Conservation (phyloP, 768 basidiomycete species). For the Auricularia sp. region DNA sequence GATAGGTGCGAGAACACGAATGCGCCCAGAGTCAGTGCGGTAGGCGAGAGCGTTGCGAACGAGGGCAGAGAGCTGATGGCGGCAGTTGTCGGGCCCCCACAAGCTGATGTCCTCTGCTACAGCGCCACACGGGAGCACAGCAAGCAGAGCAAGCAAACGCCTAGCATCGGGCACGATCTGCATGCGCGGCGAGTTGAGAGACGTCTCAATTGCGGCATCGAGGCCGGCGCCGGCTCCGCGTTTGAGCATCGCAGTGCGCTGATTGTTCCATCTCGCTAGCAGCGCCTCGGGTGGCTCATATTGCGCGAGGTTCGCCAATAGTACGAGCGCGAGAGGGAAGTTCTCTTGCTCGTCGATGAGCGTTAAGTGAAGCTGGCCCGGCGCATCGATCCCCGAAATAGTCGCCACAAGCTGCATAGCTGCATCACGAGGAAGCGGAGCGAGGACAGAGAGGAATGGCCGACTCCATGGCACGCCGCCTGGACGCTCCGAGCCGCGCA, state of each 20-base stretch:
- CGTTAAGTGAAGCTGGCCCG: constrained; percentile 7
- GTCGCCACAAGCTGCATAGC: constrained; percentile 13
- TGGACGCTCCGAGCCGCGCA: constrained; percentile 17
- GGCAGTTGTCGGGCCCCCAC: constrained; percentile 8
- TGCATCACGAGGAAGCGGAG: constrained; percentile 11
- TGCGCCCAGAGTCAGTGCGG: constrained; percentile 10
- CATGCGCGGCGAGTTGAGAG: constrained; percentile 22
- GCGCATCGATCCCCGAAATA: constrained; percentile 13
- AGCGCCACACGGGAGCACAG: constrained; percentile 21
- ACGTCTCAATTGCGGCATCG: constrained; percentile 22
- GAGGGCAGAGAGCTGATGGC: constrained; percentile 9
- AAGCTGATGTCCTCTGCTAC: constrained; percentile 8
- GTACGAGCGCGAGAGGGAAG: constrained; percentile 14
- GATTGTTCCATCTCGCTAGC: constrained; percentile 11
- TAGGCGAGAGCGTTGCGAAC: constrained; percentile 14
- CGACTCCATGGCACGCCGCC: constrained; percentile 13
- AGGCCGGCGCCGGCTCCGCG: constrained; percentile 12
- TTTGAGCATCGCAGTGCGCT: constrained; percentile 12
- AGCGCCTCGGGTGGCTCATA: constrained; percentile 11
- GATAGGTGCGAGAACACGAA: constrained; percentile 15
- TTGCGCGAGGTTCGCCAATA: constrained; percentile 14
- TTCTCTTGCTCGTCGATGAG: constrained; percentile 12
- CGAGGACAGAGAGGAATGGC: constrained; percentile 12
- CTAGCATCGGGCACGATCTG: constrained; percentile 15
- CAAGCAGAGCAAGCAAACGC: constrained; percentile 18